These are phyloP conservation scores for Amanita exitialis DNA, from an alignment of 768 basidiomycete genomes.

Conservation along the genomic window DNA sequence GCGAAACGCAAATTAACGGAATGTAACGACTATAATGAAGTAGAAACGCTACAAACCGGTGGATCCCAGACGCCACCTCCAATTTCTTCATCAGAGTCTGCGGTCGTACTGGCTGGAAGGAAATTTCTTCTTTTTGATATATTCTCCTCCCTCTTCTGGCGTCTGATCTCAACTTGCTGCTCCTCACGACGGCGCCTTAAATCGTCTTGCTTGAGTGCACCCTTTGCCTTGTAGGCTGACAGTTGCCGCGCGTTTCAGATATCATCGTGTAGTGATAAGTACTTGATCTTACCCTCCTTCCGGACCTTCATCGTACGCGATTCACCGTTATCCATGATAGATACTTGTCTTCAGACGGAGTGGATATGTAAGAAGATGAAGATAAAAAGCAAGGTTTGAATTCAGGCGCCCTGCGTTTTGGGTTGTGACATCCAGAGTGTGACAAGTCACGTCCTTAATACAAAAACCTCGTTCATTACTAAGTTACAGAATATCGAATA, in stretches of 20 bases:
- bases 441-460: neutral
- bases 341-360: constrained; percentile 1
- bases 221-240: constrained; percentile 86
- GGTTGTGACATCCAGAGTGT: neutral
- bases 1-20: constrained; percentile 11
- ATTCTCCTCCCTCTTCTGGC: constrained; percentile 97
- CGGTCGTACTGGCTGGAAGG: constrained; percentile 49
- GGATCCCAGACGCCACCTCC: constrained; percentile 63
- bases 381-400: neutral
- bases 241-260: constrained; percentile 27
- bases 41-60: constrained; percentile 41
- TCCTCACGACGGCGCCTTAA: constrained; percentile 95
- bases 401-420: neutral
- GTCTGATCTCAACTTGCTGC: constrained; percentile 97
- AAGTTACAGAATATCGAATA: too few species aligned
- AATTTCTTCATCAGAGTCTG: constrained; percentile 91
- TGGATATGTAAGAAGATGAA: neutral
- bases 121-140: constrained; percentile 97
- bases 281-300: constrained; percentile 47
- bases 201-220: constrained; percentile 83
- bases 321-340: constrained; percentile 36
- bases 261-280: constrained; percentile 16
- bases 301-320: constrained; percentile 69
- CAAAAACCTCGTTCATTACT: too few species aligned
- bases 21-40: constrained; percentile 7